These are phyloP conservation scores for Hyparrhenia diplandra DNA, from an alignment of 176 grass and related monocot genomes.

Conservation along the genomic window DNA sequence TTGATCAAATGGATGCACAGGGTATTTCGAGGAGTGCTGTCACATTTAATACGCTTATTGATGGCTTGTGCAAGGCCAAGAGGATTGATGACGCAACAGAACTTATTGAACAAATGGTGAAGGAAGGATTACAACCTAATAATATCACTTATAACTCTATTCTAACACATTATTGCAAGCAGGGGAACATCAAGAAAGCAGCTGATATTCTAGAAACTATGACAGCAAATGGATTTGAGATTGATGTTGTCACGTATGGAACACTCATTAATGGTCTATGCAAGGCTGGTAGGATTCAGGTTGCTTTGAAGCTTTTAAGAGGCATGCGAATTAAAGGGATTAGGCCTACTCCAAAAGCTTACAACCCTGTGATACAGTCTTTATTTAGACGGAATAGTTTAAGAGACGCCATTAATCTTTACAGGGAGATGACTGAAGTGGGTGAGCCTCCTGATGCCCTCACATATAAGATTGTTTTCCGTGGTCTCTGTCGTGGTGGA, in stretches of 20 bases:
- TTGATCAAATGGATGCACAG: conserved; percentile 85
- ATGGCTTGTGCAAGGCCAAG: conserved; percentile 73
- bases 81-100: conserved; percentile 70
- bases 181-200: conserved; percentile 78
- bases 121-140: conserved; percentile 67
- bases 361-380: conserved; percentile 72
- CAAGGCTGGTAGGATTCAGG: conserved; percentile 76
- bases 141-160: conserved; percentile 86
- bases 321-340: conserved; percentile 71
- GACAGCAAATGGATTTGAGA: conserved; percentile 77
- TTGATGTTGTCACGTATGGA: conserved; percentile 72
- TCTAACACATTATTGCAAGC: conserved; percentile 84
- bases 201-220: conserved; percentile 77
- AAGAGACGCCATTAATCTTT: conserved; percentile 70
- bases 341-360: conserved; percentile 69
- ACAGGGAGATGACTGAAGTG: conserved; percentile 72
- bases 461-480: conserved; percentile 77
- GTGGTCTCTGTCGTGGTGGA: conserved; percentile 69
- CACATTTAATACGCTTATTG: conserved; percentile 71
- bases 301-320: conserved; percentile 80
- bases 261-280: conserved; percentile 75
- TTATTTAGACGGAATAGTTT: conserved; percentile 56
- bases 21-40: conserved; percentile 69
- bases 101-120: conserved; percentile 72
- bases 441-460: conserved; percentile 77